Evolutionary conservation across 768 basidiomycete species (phyloP).

Genomic region (Chlorophyllum brunneum): DNA sequence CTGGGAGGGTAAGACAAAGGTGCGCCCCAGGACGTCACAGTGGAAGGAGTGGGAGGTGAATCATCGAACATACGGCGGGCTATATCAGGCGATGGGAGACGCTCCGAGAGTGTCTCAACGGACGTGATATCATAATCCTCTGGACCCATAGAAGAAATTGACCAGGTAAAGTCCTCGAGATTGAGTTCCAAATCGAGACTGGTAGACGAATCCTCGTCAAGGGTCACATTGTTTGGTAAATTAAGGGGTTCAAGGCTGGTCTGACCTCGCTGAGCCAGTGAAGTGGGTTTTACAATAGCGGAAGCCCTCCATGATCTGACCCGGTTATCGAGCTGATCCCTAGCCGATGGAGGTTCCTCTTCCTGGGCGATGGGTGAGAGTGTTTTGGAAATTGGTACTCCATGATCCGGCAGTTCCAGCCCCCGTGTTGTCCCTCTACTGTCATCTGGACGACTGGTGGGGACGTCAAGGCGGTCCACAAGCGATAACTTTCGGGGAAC

Average conservation of each 20-base stretch:
- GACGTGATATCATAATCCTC: slow-evolving; percentile 39
- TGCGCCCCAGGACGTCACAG: slow-evolving; percentile 49
- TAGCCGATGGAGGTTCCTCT: slow-evolving; percentile 51
- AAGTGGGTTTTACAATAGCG: slow-evolving; percentile 45
- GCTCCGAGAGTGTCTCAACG: slow-evolving; percentile 24
- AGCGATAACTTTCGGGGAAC: slow-evolving; percentile 66
- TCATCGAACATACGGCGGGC: slow-evolving; percentile 53
- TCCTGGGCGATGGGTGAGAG: slow-evolving; percentile 64
- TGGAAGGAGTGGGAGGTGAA: slow-evolving; percentile 46
- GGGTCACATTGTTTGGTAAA: slow-evolving; percentile 39
- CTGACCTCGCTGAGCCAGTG: slow-evolving; percentile 46
- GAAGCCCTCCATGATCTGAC: slow-evolving; percentile 67
- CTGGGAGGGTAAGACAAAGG: slow-evolving; percentile 38
- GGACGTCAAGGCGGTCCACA: slow-evolving; percentile 56
- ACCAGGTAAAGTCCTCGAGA: slow-evolving; percentile 67
- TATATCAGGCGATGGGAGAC: slow-evolving; percentile 55
- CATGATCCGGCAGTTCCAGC: neutral
- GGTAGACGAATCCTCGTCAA: slow-evolving; percentile 20
- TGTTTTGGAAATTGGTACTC: slow-evolving; percentile 24
- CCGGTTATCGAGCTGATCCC: slow-evolving; percentile 46
- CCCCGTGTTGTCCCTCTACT: slow-evolving; percentile 24
- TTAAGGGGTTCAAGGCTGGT: slow-evolving; percentile 48
- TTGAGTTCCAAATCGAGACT: slow-evolving; percentile 39
- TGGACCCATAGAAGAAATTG: slow-evolving; percentile 67
- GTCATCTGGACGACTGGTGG: slow-evolving; percentile 29